phyloP scores from a whole-genome alignment of 2,329 filamentous ascomycete species.

The Aspergillus pseudotamarii region DNA sequence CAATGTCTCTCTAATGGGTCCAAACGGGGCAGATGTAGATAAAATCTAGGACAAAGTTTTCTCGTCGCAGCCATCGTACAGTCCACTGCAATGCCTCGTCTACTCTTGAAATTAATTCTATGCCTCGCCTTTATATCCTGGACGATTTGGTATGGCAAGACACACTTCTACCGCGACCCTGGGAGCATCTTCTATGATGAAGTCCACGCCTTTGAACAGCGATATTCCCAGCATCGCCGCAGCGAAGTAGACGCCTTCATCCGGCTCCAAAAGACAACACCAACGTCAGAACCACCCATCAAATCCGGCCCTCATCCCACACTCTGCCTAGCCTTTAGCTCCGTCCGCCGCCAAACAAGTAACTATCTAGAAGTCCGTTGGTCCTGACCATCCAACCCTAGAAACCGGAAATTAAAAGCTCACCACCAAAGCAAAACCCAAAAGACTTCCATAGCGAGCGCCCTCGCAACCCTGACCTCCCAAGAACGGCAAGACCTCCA shows the following conservation, averaged over 20 bases:
- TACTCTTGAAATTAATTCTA: background rate
- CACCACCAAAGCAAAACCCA: background rate
- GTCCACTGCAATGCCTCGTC: background rate
- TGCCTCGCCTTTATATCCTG: background rate
- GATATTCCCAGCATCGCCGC: background rate
- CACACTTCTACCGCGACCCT: background rate
- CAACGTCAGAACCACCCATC: background rate
- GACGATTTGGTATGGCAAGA: background rate
- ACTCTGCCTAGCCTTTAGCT: background rate
- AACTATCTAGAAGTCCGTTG: background rate
- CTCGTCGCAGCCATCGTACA: background rate
- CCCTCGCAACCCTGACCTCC: background rate
- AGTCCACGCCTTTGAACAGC: background rate
- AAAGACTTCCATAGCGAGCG: background rate
- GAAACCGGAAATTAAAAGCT: background rate
- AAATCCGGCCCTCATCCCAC: background rate
- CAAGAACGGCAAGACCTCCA: slow-evolving; percentile 25
- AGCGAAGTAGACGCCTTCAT: background rate
- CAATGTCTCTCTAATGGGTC: background rate
- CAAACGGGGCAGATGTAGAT: background rate
- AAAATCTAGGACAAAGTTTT: background rate
- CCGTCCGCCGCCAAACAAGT: background rate
- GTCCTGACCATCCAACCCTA: background rate
- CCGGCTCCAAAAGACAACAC: background rate
- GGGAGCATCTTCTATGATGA: background rate